A percentile compares a stretch with the other conserved stretches of the same genome.
These are phyloP conservation scores for Schizopora paradoxa DNA, from an alignment of 1,284 basidiomycete genomes.

Conservation along the genomic window DNA sequence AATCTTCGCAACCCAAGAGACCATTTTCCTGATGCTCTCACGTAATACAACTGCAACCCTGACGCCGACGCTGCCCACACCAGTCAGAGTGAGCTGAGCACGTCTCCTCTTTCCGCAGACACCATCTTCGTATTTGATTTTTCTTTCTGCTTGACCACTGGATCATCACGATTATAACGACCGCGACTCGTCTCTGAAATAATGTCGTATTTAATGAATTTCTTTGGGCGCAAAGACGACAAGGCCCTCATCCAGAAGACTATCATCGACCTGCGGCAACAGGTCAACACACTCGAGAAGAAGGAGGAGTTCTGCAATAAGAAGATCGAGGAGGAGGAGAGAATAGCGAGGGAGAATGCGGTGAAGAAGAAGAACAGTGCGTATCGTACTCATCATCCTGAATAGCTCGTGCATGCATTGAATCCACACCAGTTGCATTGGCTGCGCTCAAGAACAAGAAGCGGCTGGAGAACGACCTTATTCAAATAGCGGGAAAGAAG, in stretches of 20 bases:
- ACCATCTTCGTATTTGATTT: neutral
- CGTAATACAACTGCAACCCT: too few species aligned
- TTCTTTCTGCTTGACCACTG: too few species aligned
- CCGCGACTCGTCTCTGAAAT: too few species aligned
- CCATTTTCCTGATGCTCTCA: too few species aligned
- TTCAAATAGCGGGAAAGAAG: constrained; percentile 81
- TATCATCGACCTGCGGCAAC: constrained; percentile 81
- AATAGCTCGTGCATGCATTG: constrained; percentile 3
- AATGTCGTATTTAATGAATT: constrained; percentile 89
- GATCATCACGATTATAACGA: too few species aligned
- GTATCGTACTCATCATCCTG: constrained; percentile 29
- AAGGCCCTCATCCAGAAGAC: constrained; percentile 80
- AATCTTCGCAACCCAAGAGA: too few species aligned
- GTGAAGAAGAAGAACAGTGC: constrained; percentile 91
- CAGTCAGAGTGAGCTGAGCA: too few species aligned
- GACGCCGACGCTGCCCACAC: too few species aligned
- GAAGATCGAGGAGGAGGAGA: constrained; percentile 94
- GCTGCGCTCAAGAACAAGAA: constrained; percentile 96
- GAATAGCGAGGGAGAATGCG: constrained; percentile 91
- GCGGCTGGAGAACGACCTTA: constrained; percentile 83
- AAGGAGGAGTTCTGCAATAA: constrained; percentile 96
- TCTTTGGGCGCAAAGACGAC: constrained; percentile 71
- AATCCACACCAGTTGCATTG: constrained; percentile 58
- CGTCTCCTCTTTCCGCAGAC: neutral
- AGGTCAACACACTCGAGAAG: constrained; percentile 97